These are phyloP conservation scores for Plasmodium vivax DNA, from an alignment of 169 alveolate genomes.

Conservation along the genomic window DNA sequence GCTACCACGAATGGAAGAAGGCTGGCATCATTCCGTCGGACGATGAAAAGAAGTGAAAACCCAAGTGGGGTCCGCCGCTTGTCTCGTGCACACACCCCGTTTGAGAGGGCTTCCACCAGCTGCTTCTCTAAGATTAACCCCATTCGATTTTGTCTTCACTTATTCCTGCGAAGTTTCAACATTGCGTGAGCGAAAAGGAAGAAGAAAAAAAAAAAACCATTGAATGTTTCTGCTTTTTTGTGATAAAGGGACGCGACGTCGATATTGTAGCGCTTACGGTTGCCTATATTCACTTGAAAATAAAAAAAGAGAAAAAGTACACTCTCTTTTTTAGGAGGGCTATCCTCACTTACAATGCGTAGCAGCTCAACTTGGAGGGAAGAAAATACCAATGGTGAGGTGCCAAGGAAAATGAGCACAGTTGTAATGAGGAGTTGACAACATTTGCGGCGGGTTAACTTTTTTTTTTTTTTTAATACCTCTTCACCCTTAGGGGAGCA, in stretches of 20 bases:
- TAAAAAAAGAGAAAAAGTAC: background rate
- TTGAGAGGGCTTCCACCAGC: background rate
- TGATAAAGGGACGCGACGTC: too few species aligned
- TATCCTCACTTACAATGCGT: background rate
- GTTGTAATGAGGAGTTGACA: background rate
- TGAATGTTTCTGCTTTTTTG: too few species aligned
- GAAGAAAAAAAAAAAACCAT: background rate
- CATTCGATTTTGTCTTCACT: background rate
- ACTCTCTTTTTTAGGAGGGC: background rate
- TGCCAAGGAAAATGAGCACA: background rate
- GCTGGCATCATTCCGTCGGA: slow-evolving; percentile 64
- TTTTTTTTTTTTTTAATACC: background rate
- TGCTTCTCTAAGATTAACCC: background rate
- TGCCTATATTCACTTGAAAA: background rate
- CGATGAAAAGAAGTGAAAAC: slow-evolving; percentile 17
- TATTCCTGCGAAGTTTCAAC: background rate
- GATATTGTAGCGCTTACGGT: too few species aligned
- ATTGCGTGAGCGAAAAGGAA: background rate
- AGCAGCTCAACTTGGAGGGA: background rate
- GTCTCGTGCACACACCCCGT: background rate
- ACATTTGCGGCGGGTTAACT: background rate
- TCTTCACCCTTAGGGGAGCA: too few species aligned
- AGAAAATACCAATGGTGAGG: background rate
- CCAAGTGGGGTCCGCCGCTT: background rate
- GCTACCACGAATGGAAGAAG: slow-evolving; percentile 73